Percentiles rank a stretch among this genome's conserved stretches.
These are phyloP conservation scores for Penicillium atrosanguineum DNA, from an alignment of 495 filamentous ascomycete species.

Conservation along the genomic window DNA sequence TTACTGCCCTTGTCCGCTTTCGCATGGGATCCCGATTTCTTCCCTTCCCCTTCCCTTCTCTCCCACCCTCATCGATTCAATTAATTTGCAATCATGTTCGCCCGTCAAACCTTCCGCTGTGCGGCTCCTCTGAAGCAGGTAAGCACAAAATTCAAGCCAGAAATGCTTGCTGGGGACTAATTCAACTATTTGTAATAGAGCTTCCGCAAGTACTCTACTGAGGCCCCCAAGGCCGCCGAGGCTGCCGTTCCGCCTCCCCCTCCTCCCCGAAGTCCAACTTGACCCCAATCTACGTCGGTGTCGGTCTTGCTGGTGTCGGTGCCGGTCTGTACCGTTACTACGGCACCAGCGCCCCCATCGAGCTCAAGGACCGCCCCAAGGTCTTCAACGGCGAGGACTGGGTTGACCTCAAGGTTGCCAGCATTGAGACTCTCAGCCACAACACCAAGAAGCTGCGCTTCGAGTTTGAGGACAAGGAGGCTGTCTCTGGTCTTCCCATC, in stretches of 20 bases:
- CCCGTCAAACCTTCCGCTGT: constrained; percentile 47
- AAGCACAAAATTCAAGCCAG: constrained; percentile 8
- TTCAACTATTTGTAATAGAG: constrained; percentile 27
- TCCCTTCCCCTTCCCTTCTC: constrained; percentile 13
- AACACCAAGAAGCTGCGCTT: constrained; percentile 90
- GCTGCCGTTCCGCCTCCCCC: constrained; percentile 2
- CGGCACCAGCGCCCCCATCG: constrained; percentile 30
- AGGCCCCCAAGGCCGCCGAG: constrained; percentile 33
- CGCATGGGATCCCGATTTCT: constrained; percentile 26
- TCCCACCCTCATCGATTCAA: constrained; percentile 7
- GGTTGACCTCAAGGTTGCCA: constrained; percentile 72
- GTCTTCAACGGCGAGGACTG: constrained; percentile 85
- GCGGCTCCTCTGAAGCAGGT: constrained; percentile 51
- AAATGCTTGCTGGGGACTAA: neutral
- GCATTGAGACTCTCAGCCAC: constrained; percentile 74
- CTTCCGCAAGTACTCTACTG: constrained; percentile 52
- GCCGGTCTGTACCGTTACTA: constrained; percentile 45
- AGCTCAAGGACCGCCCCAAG: constrained; percentile 40
- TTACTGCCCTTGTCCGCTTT: constrained; percentile 24
- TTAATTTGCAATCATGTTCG: constrained; percentile 42
- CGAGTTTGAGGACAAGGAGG: constrained; percentile 75
- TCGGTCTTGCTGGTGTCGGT: constrained; percentile 42
- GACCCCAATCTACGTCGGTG: constrained; percentile 38
- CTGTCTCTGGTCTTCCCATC: constrained; percentile 74
- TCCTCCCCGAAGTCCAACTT: constrained; percentile 40